Base-by-base conservation (phyloP, 2,329 filamentous ascomycete species). In the Ceratocystiopsis brevicomis region DNA sequence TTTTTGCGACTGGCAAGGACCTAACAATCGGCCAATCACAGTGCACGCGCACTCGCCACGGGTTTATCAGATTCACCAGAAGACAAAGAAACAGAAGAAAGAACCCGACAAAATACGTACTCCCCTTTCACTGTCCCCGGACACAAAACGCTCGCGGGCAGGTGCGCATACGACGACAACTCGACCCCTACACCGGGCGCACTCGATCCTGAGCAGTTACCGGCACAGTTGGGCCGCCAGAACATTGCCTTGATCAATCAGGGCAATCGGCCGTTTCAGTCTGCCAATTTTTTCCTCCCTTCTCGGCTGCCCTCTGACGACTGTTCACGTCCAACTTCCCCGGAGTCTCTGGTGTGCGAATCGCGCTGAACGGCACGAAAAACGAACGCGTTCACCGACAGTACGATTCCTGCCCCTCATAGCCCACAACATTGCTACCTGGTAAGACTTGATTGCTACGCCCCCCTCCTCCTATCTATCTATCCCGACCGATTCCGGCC, bases 31-130 rank as follows among this genome's bases (percentile, higher is more conserved):
- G 12, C 47, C 47, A 50, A 50, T 50, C 47, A 47, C 37, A 43
- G 18, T 3, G 40, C 45, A 37, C 37, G 47, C 47, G 45, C 45
- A 48, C 43, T n/a, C 41, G 17, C 14, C 13, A 25, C 34, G 18
- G n/a, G 18, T 34, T 50, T 50, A 50, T 50, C 48, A 50, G 48
- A 50, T 50, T 48, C 40, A 42, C 40, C 46, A 33, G 19, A 30
- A n/a, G 30, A 17, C 18, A 21, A 21, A 40, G 13, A 34, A 34
- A 34, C 15, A 3, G 13, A 13, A 34, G 13, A 13, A 13, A 15
- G 33, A 44, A 39, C 18, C 35, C 32, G 15, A 17, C 17, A 35
- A 25, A 32, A 30, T 16, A 16, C 21, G 35, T 6, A 37, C 10
- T n/a, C 33, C 4, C 33, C 33, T 2, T 33, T 15, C 4, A 8